Evolutionary conservation across 352 stramenopile species (phyloP).

Genomic region (Pythium rhizo-oryzae): DNA sequence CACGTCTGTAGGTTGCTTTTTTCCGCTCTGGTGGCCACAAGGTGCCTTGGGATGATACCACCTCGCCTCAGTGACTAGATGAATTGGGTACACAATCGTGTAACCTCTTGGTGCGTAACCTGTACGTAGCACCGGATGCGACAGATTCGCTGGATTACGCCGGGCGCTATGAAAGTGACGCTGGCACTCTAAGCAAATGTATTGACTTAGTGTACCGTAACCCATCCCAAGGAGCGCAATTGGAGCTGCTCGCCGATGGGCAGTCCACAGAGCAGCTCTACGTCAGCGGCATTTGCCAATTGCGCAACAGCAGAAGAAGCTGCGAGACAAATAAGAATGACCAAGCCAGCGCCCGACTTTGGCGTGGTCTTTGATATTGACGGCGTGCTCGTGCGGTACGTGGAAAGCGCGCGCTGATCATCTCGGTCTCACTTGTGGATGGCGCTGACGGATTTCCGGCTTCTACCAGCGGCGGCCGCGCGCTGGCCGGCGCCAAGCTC

Average conservation of each 20-base stretch:
- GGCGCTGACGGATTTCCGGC: not conserved
- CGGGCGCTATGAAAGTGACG: not conserved
- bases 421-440: not conserved
- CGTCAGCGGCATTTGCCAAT: constrained; percentile 1
- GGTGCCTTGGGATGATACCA: not conserved
- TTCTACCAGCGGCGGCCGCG: constrained; percentile 48
- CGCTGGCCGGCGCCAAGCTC: constrained; percentile 67
- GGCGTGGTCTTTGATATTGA: constrained; percentile 93
- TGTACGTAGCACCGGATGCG: no score
- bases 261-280: not conserved
- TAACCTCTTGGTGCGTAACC: not conserved
- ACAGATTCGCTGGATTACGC: constrained; percentile 11
- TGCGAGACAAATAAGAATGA: not conserved
- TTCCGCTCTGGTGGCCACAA: no score
- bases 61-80: not conserved
- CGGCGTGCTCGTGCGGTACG: constrained; percentile 88
- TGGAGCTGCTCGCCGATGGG: not conserved
- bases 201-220: not conserved
- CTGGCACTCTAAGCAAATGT: not conserved
- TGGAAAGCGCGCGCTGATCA: not conserved
- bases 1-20: no score
- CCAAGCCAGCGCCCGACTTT: constrained; percentile 42
- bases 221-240: constrained; percentile 1
- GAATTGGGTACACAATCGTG: not conserved
- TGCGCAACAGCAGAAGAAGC: not conserved